Conservation (phyloP, 2,329 filamentous ascomycete genomes). For the Plenodomus lindquistii region DNA sequence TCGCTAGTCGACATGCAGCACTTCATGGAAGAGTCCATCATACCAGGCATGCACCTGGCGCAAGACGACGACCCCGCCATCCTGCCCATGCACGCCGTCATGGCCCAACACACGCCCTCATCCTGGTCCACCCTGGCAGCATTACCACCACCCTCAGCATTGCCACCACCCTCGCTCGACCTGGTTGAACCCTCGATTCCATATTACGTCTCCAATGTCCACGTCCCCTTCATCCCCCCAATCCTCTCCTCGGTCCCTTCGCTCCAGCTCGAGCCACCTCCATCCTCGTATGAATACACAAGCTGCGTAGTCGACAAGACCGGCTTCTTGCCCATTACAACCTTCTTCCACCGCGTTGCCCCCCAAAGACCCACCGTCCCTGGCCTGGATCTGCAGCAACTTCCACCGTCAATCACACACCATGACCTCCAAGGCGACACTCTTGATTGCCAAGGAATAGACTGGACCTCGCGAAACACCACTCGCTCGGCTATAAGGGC, state of each 20-base stretch:
- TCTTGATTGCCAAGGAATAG: slow-evolving; percentile 45
- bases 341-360: slow-evolving; percentile 30
- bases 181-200: slow-evolving; percentile 6
- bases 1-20: slow-evolving; percentile 24
- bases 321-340: slow-evolving; percentile 34
- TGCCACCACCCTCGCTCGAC: slow-evolving; percentile 3
- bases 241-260: slow-evolving; percentile 20
- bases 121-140: slow-evolving; percentile 10
- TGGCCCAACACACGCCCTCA: slow-evolving; percentile 17
- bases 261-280: slow-evolving; percentile 30
- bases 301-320: slow-evolving; percentile 12
- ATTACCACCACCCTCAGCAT: background rate
- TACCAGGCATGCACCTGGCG: slow-evolving; percentile 4
- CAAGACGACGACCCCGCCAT: slow-evolving; percentile 8
- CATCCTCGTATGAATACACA: slow-evolving; percentile 20
- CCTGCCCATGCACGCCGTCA: slow-evolving; percentile 15
- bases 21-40: slow-evolving; percentile 9
- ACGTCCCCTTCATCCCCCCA: slow-evolving; percentile 15
- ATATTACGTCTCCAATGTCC: slow-evolving; percentile 17
- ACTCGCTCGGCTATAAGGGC: slow-evolving; percentile 28
- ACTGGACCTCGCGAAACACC: slow-evolving; percentile 40
- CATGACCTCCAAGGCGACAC: slow-evolving; percentile 39
- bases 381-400: slow-evolving; percentile 28
- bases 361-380: slow-evolving; percentile 17
- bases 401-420: slow-evolving; percentile 32